These are phyloP conservation scores for Sporopachydermia quercuum DNA, from an alignment of 805 yeast species.

Conservation along the genomic window DNA sequence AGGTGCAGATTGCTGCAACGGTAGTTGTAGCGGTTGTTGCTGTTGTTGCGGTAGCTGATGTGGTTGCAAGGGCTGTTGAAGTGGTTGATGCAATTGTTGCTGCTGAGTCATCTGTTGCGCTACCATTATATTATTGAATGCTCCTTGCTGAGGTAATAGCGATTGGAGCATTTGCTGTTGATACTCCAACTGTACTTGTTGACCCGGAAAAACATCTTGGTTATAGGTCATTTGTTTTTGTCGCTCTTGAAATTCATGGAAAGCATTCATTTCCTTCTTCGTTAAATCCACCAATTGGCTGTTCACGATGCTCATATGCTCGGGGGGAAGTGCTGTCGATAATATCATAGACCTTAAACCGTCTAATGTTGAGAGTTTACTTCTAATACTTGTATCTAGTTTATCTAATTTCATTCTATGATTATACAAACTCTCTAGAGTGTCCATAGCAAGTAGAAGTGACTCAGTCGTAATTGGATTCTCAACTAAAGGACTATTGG, in stretches of 20 bases:
- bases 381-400: conserved; percentile 14
- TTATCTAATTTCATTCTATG: conserved; percentile 19
- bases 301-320: conserved; percentile 16
- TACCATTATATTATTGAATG: neutral
- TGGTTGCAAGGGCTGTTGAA: conserved; percentile 4
- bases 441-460: conserved; percentile 21
- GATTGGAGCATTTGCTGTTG: conserved; percentile 1
- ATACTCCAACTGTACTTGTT: neutral
- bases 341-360: conserved; percentile 5
- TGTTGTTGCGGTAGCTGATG: conserved; percentile 8
- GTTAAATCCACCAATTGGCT: conserved; percentile 28
- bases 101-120: neutral
- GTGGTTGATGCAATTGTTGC: neutral
- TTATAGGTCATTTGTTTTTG: neutral
- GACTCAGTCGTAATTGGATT: conserved; percentile 5
- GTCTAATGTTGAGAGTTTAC: conserved; percentile 6
- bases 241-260: neutral
- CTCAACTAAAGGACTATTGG: neutral
- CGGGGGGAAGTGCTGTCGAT: conserved; percentile 3
- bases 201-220: neutral
- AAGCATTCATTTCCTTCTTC: conserved; percentile 22
- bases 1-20: neutral
- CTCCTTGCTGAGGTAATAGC: neutral
- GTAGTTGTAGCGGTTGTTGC: conserved; percentile 7
- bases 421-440: conserved; percentile 18